Base-by-base conservation (phyloP, 2,329 filamentous ascomycete species). In the Huntiella bhutanensis region DNA sequence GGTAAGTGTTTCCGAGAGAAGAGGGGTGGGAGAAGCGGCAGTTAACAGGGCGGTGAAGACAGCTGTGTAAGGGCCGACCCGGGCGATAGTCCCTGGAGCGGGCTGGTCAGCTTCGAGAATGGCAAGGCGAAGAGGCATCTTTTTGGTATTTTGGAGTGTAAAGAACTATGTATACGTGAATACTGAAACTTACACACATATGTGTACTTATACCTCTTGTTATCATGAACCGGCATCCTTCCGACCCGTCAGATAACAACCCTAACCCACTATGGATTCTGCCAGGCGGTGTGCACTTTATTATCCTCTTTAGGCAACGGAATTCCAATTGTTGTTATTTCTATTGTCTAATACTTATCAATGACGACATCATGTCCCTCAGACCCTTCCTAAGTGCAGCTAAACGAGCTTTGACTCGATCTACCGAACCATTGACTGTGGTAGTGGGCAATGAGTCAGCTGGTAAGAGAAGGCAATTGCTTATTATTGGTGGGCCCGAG, bases 51-150 rank as follows among this genome's bases (percentile, higher is more conserved):
- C 57, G 13, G 64, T 68, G 62, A 85, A 84, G 50, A 84, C 71
- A 51, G 75, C 78, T 51, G 76, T 74, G 62, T 94, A 95, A 50
- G 70, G 69, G 44, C 75, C 73, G 61, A 81, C 86, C 55, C 74
- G 74, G 47, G 69, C 69, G 46, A 72, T 64, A 34, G 80, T 73
- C 38, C 70, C 62, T 1, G 75, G 71, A 43, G 81, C 67, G 1
- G 85, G 85, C 1, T 74, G 82, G 62, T 94, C 88, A 66, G 82
- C 80, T 68, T 94, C 84, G 54, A 96, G 77, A 54, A 96, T 72
- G 41, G 87, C 86, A 61, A 95, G 80, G 47, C 82, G 80, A 53
- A 88, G 64, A 28, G 73, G 73, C 48, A 50, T 50, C 32, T 37
- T 40, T n/a, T 12, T 17, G 2, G 34, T 28, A n/a, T 33, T 16